Evolutionary conservation across 805 yeast species (phyloP).

Genomic region (Metschnikowia anglica): DNA sequence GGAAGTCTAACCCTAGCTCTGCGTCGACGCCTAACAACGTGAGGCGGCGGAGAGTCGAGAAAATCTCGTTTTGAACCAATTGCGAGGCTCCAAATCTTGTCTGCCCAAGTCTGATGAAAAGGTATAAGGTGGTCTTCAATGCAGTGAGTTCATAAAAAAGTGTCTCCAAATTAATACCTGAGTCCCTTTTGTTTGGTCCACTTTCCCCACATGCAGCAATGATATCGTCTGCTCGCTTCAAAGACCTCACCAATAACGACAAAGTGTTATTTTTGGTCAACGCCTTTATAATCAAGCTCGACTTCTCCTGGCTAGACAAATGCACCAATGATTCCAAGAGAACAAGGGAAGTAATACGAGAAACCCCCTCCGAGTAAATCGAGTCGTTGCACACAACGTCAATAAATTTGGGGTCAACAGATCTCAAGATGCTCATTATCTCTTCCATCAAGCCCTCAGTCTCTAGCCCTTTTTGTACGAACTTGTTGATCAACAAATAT

Average conservation of each 20-base stretch:
- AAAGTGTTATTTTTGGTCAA: slow-evolving; percentile 67
- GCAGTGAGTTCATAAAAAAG: slow-evolving; percentile 74
- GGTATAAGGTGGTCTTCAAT: slow-evolving; percentile 66
- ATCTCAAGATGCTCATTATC: slow-evolving; percentile 52
- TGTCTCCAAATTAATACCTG: slow-evolving; percentile 47
- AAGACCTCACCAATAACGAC: slow-evolving; percentile 59
- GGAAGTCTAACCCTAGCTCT: slow-evolving; percentile 66
- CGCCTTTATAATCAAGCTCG: slow-evolving; percentile 55
- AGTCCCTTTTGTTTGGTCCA: slow-evolving; percentile 13
- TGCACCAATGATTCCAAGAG: slow-evolving; percentile 67
- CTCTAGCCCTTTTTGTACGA: slow-evolving; percentile 50
- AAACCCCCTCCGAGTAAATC: slow-evolving; percentile 71
- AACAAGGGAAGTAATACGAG: slow-evolving; percentile 73
- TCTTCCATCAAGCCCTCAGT: slow-evolving; percentile 46
- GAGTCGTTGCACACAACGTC: slow-evolving; percentile 75
- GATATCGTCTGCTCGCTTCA: slow-evolving; percentile 68
- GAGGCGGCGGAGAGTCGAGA: slow-evolving; percentile 57
- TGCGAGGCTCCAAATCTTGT: slow-evolving; percentile 75
- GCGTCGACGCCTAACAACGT: slow-evolving; percentile 68
- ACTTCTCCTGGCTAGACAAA: slow-evolving; percentile 47
- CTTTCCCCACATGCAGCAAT: slow-evolving; percentile 36
- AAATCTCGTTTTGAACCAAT: slow-evolving; percentile 70
- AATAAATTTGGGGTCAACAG: slow-evolving; percentile 59
- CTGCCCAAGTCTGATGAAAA: slow-evolving; percentile 73
- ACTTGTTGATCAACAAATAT: slow-evolving; percentile 69